Conservation (phyloP, 768 basidiomycete species). For the Ephemerocybe angulata region DNA sequence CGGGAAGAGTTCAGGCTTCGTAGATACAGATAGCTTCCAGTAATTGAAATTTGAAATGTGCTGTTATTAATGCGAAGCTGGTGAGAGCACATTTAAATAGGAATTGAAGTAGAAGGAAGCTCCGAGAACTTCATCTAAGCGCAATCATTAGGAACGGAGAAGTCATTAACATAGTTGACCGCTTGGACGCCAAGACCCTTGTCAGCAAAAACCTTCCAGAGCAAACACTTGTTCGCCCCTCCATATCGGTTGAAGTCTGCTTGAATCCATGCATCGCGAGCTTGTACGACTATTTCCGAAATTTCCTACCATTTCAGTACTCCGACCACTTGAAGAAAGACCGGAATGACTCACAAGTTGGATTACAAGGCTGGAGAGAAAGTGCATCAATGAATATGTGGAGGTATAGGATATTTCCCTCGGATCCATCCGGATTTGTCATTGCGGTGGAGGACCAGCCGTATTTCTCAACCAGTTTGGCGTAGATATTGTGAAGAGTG, state of each 20-base stretch:
- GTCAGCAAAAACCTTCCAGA: slow-evolving; percentile 28
- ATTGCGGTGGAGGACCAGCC: slow-evolving; percentile 34
- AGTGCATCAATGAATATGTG: slow-evolving; percentile 48
- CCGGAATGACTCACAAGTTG: slow-evolving; percentile 33
- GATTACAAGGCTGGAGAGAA: slow-evolving; percentile 43
- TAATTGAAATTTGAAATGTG: too few relatives aligned
- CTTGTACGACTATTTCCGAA: slow-evolving; percentile 18
- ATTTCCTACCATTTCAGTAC: too few relatives aligned
- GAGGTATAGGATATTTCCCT: slow-evolving; percentile 45
- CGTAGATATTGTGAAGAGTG: slow-evolving; percentile 39
- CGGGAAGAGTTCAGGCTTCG: too few relatives aligned
- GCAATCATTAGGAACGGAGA: slow-evolving; percentile 19
- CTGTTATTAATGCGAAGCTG: too few relatives aligned
- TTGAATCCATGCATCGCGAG: slow-evolving; percentile 22
- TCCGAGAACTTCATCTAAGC: too few relatives aligned
- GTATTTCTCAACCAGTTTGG: slow-evolving; percentile 29
- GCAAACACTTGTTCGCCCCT: slow-evolving; percentile 23
- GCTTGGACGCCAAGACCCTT: slow-evolving; percentile 24
- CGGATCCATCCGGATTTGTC: slow-evolving; percentile 34
- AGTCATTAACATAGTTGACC: slow-evolving; percentile 16
- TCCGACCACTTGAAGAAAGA: neutral
- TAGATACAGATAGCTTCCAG: too few relatives aligned
- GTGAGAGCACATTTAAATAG: too few relatives aligned
- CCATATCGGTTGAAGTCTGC: slow-evolving; percentile 22
- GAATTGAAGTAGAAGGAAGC: too few relatives aligned